Evolutionary conservation across 306 rosid species (phyloP).

Genomic region (Lagenaria siceraria): DNA sequence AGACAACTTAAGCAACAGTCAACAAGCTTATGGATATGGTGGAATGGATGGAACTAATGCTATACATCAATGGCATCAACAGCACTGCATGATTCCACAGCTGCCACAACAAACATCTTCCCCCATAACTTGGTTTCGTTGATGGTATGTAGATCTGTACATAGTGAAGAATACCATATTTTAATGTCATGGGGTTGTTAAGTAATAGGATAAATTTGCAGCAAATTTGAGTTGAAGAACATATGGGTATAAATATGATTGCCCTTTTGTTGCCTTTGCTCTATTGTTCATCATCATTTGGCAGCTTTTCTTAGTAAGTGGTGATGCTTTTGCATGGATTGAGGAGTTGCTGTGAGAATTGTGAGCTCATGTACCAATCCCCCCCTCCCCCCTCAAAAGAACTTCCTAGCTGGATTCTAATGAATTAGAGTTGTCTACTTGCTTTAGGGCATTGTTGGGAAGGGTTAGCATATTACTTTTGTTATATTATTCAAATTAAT

Average conservation of each 20-base stretch:
- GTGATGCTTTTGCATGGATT: neutral
- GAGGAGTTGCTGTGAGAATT: neutral
- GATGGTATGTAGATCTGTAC: neutral
- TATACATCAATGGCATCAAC: conserved; percentile 46
- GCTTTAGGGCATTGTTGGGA: neutral
- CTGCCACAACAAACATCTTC: conserved; percentile 53
- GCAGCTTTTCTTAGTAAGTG: neutral
- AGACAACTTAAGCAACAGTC: neutral
- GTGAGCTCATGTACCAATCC: neutral
- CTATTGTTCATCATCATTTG: neutral
- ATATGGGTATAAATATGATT: neutral
- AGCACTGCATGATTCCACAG: conserved; percentile 64
- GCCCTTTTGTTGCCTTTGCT: neutral
- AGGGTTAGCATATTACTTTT: too few relatives aligned
- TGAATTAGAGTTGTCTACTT: neutral
- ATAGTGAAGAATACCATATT: neutral
- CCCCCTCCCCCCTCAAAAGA: too few relatives aligned
- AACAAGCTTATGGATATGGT: conserved; percentile 5
- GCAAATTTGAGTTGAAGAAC: neutral
- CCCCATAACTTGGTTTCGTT: conserved; percentile 64
- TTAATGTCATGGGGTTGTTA: neutral
- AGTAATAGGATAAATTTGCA: neutral
- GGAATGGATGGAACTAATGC: conserved; percentile 13
- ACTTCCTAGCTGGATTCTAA: neutral
- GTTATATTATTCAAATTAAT: too few relatives aligned